Evolutionary conservation across 768 basidiomycete species (phyloP).

Genomic region (Rhodotorula paludigena): DNA sequence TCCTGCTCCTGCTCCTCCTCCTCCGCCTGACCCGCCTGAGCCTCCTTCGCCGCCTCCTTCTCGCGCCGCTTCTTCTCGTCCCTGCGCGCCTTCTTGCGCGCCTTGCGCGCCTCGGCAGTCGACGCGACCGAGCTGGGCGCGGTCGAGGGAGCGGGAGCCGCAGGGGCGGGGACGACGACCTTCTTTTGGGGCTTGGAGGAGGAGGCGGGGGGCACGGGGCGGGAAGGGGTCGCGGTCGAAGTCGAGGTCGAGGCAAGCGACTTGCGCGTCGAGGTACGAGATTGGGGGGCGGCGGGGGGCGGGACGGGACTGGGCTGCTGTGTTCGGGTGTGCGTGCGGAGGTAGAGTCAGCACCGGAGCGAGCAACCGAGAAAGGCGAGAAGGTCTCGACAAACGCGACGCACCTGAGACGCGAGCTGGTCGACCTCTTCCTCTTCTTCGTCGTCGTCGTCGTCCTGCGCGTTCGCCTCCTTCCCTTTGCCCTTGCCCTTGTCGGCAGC

Average conservation of each 20-base stretch:
- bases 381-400: neutral
- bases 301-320: too few relatives aligned
- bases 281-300: too few relatives aligned
- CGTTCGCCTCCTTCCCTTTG: neutral
- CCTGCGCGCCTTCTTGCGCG: neutral
- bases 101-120: neutral
- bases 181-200: too few relatives aligned
- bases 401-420: constrained; percentile 1
- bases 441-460: neutral
- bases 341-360: too few relatives aligned
- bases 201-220: too few relatives aligned
- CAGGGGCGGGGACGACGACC: too few relatives aligned
- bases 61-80: neutral
- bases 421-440: neutral
- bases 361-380: too few relatives aligned
- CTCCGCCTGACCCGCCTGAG: neutral
- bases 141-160: neutral
- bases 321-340: too few relatives aligned
- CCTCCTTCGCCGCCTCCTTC: neutral
- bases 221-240: too few relatives aligned
- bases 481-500: too few relatives aligned
- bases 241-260: too few relatives aligned
- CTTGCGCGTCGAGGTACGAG: too few relatives aligned
- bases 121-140: neutral
- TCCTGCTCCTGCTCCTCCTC: neutral